Evolutionary conservation across 176 grass and related monocot species (phyloP).

Genomic region (Cocos nucifera): DNA sequence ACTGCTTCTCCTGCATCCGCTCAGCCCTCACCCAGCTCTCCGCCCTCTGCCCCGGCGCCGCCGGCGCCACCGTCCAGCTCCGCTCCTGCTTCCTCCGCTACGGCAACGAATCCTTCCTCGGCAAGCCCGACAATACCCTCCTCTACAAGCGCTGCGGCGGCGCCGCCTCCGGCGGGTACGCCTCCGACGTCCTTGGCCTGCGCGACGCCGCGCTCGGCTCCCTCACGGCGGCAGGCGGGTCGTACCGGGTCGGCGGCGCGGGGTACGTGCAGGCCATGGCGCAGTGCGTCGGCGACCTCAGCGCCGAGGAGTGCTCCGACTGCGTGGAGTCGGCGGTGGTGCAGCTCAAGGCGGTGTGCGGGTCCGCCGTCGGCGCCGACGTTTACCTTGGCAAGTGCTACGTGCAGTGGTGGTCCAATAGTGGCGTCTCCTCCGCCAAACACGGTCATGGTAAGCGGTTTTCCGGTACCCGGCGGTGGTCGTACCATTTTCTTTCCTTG

Average conservation of each 20-base stretch:
- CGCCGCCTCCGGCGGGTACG: conserved; percentile 4
- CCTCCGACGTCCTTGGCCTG: conserved; percentile 36
- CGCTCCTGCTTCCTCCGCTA: conserved; percentile 85
- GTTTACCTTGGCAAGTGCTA: conserved; percentile 97
- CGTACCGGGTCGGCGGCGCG: conserved; percentile 49
- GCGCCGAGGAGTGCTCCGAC: conserved; percentile 48
- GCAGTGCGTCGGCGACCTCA: conserved; percentile 80
- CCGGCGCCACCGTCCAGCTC: conserved; percentile 62
- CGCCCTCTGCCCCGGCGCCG: conserved; percentile 45
- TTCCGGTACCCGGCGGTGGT: neutral
- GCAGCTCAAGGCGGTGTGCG: conserved; percentile 62
- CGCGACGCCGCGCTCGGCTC: conserved; percentile 55
- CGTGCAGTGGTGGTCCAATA: conserved; percentile 71
- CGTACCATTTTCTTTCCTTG: neutral
- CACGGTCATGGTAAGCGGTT: conserved; percentile 38
- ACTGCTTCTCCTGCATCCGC: conserved; percentile 49
- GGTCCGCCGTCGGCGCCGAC: conserved; percentile 43
- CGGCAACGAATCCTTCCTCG: conserved; percentile 82
- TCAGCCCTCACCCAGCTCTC: conserved; percentile 43
- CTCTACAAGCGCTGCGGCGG: conserved; percentile 81
- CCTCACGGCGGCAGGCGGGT: conserved; percentile 17
- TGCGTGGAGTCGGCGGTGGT: conserved; percentile 46
- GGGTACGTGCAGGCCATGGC: conserved; percentile 89
- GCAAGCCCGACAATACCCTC: conserved; percentile 48
- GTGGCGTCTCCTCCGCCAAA: neutral